Percentiles rank a stretch among this genome's conserved stretches.
Evolutionary conservation across 768 basidiomycete species (phyloP).

Genomic region (Rhodocollybia butyracea): DNA sequence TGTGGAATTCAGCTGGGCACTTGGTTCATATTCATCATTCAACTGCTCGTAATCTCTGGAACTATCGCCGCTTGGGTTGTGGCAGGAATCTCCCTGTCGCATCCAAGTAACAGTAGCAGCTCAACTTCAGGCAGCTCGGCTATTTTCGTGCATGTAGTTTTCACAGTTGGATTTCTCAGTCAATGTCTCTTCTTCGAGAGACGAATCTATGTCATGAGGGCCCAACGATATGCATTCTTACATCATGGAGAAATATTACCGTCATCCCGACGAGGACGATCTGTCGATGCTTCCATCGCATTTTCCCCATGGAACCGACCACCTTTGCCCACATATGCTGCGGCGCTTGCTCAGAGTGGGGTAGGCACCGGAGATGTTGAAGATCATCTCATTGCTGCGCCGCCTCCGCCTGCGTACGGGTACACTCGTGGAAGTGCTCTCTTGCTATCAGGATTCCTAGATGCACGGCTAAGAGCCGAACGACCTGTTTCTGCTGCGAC

Average conservation of each 20-base stretch:
- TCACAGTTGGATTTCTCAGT: slow-evolving; percentile 43
- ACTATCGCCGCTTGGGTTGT: slow-evolving; percentile 59
- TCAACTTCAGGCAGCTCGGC: slow-evolving; percentile 23
- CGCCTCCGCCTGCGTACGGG: slow-evolving; percentile 77
- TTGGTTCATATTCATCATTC: slow-evolving; percentile 37
- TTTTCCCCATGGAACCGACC: slow-evolving; percentile 72
- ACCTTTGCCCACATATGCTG: slow-evolving; percentile 67
- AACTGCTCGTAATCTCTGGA: slow-evolving; percentile 38
- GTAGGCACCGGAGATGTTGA: slow-evolving; percentile 75
- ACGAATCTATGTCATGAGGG: slow-evolving; percentile 60
- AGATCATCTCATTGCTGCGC: slow-evolving; percentile 61
- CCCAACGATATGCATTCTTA: slow-evolving; percentile 54
- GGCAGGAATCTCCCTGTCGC: slow-evolving; percentile 21
- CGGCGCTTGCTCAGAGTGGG: slow-evolving; percentile 64
- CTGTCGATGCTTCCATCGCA: slow-evolving; percentile 30
- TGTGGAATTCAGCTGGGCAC: slow-evolving; percentile 46
- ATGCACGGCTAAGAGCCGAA: slow-evolving; percentile 45
- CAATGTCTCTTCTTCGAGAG: slow-evolving; percentile 66
- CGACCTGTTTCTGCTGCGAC: slow-evolving; percentile 35
- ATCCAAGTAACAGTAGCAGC: slow-evolving; percentile 5
- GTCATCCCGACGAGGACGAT: slow-evolving; percentile 25
- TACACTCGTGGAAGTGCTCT: slow-evolving; percentile 68
- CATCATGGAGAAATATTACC: slow-evolving; percentile 60
- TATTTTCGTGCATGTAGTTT: slow-evolving; percentile 64
- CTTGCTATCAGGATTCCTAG: slow-evolving; percentile 50